These are phyloP conservation scores for Aureobasidium vineae DNA, from an alignment of 2,329 filamentous ascomycete species.

Conservation along the genomic window DNA sequence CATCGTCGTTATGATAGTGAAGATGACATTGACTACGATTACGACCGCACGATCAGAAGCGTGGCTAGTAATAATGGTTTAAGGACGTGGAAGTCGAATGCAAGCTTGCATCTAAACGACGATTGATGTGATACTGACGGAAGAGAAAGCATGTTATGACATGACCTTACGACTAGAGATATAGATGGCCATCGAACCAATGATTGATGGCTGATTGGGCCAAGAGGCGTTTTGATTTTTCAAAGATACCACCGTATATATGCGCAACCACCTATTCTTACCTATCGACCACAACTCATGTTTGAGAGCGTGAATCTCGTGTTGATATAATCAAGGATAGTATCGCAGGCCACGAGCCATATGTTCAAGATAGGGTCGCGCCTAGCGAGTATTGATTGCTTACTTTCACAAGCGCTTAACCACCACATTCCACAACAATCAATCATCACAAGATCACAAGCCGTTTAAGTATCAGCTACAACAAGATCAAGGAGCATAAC, in stretches of 20 bases:
- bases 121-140: neutral
- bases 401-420: neutral
- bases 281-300: neutral
- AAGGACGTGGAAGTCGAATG: slow-evolving; percentile 22
- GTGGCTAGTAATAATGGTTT: slow-evolving; percentile 12
- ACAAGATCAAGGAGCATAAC: neutral
- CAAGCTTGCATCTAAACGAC: slow-evolving; percentile 22
- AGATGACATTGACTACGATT: slow-evolving; percentile 23
- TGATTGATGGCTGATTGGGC: neutral
- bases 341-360: neutral
- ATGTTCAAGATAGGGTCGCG: neutral
- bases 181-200: neutral
- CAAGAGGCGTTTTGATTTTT: slow-evolving; percentile 3
- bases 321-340: no score
- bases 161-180: slow-evolving; percentile 13
- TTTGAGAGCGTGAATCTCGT: no score
- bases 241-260: slow-evolving; percentile 14
- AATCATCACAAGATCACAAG: neutral
- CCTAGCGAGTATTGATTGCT: neutral
- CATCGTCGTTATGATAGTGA: slow-evolving; percentile 25
- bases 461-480: neutral
- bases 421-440: slow-evolving; percentile 3
- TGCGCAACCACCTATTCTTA: neutral
- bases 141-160: slow-evolving; percentile 6
- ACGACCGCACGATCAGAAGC: slow-evolving; percentile 13